Percentiles rank a stretch among this genome's conserved stretches.
phyloP scores from a whole-genome alignment of 345 rosid genomes.

The Toxicodendron radicans region DNA sequence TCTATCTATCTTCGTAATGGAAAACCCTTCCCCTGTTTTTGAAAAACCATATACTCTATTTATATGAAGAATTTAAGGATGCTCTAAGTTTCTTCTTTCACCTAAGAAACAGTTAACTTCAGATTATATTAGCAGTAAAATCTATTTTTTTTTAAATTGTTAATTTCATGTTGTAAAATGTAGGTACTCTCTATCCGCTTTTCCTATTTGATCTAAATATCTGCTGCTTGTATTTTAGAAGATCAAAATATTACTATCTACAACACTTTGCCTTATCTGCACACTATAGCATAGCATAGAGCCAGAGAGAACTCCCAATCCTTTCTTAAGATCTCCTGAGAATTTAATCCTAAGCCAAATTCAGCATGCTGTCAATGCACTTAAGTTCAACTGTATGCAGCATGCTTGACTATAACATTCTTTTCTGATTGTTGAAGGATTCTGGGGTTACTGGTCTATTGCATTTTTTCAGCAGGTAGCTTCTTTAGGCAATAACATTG shows the following conservation, averaged over 20 bases:
- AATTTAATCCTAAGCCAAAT: background rate
- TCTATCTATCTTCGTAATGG: background rate
- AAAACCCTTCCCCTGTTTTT: background rate
- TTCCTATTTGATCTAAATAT: background rate
- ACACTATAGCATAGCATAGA: background rate
- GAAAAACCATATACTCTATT: background rate
- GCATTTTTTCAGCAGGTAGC: constrained; percentile 61
- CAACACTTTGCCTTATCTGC: background rate
- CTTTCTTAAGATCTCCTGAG: background rate
- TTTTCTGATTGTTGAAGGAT: constrained; percentile 39
- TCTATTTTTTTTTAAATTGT: too few relatives aligned
- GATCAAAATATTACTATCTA: background rate
- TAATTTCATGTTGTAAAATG: background rate
- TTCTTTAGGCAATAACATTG: constrained; percentile 55
- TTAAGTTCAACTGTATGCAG: background rate
- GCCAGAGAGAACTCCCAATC: background rate
- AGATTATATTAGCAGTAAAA: background rate
- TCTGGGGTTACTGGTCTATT: constrained; percentile 51
- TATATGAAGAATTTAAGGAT: background rate
- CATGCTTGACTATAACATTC: constrained; percentile 7
- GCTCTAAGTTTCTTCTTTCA: background rate
- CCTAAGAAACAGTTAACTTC: background rate
- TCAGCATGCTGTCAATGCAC: background rate
- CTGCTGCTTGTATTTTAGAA: background rate
- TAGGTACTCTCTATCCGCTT: background rate